Conservation (phyloP, 2,329 filamentous ascomycete species). For the Fusarium bulbicola region DNA sequence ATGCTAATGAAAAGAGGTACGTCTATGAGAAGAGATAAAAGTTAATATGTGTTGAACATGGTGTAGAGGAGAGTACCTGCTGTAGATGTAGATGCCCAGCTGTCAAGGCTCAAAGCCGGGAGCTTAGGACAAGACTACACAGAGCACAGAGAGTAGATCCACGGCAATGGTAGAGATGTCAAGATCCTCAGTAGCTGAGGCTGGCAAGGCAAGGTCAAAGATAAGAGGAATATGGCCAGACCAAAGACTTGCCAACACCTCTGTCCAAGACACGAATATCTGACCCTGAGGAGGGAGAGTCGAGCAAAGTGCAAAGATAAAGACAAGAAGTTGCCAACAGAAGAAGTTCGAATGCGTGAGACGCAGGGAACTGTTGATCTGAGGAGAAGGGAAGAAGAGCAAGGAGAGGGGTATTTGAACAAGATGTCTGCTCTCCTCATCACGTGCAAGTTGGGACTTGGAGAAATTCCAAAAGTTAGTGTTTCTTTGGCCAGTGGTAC, state of each 20-base stretch:
- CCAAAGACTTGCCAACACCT: neutral
- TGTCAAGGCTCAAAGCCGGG: neutral
- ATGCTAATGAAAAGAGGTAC: neutral
- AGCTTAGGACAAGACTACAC: neutral
- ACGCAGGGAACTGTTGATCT: neutral
- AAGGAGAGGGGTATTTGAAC: neutral
- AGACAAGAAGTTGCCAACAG: neutral
- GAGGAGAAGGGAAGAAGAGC: neutral
- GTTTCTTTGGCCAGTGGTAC: neutral
- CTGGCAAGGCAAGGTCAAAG: neutral
- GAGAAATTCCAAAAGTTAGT: neutral
- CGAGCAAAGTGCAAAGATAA: neutral
- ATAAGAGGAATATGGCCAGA: neutral
- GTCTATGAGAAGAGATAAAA: neutral
- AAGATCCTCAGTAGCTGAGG: neutral
- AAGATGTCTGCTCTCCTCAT: fast-evolving
- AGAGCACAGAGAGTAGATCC: neutral
- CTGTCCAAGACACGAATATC: neutral
- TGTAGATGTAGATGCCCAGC: too few relatives aligned
- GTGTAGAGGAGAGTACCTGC: neutral
- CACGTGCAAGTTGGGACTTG: neutral
- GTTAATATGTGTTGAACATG: neutral
- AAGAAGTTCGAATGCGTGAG: neutral
- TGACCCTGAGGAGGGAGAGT: neutral
- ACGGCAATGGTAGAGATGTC: neutral